A percentile compares a stretch with the other conserved stretches of the same genome.
Conservation (phyloP, 1,284 basidiomycete genomes). For the Peniophora sp. region DNA sequence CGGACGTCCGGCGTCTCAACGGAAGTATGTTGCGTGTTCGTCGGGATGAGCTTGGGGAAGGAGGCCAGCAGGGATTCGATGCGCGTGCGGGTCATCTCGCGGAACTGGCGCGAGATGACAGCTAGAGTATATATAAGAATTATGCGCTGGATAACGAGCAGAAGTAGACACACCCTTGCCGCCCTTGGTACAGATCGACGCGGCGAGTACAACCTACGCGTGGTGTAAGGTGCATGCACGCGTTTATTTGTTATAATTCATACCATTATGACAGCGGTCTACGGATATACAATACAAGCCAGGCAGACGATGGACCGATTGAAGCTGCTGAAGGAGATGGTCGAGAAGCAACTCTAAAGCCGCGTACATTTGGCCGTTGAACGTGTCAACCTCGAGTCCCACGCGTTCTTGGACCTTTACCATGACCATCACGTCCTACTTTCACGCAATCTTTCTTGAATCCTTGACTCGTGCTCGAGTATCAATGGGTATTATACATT, state of each 20-base stretch:
- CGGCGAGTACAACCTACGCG: slow-evolving; percentile 79
- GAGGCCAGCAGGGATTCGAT: slow-evolving; percentile 95
- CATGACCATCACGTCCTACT: too few relatives aligned
- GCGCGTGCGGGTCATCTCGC: slow-evolving; percentile 86
- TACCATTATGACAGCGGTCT: background rate
- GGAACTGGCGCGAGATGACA: slow-evolving; percentile 94
- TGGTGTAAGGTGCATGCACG: background rate
- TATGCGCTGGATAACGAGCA: background rate
- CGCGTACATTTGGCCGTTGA: too few relatives aligned
- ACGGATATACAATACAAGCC: background rate
- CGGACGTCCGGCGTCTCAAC: slow-evolving; percentile 90
- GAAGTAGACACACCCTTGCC: slow-evolving; percentile 67
- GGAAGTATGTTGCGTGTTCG: slow-evolving; percentile 95
- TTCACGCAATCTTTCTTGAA: too few relatives aligned
- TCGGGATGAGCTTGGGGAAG: slow-evolving; percentile 97
- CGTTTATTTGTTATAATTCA: background rate
- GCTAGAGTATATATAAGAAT: slow-evolving; percentile 40
- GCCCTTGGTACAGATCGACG: slow-evolving; percentile 90
- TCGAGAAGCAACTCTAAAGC: too few relatives aligned
- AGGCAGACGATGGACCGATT: too few relatives aligned
- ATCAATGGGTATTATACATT: too few relatives aligned
- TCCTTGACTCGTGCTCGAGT: too few relatives aligned
- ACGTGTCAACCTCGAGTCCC: too few relatives aligned
- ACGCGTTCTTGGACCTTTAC: too few relatives aligned
- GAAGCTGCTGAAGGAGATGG: too few relatives aligned